Conservation (phyloP, 208 protist genomes). For the Leishmania amazonensis region DNA sequence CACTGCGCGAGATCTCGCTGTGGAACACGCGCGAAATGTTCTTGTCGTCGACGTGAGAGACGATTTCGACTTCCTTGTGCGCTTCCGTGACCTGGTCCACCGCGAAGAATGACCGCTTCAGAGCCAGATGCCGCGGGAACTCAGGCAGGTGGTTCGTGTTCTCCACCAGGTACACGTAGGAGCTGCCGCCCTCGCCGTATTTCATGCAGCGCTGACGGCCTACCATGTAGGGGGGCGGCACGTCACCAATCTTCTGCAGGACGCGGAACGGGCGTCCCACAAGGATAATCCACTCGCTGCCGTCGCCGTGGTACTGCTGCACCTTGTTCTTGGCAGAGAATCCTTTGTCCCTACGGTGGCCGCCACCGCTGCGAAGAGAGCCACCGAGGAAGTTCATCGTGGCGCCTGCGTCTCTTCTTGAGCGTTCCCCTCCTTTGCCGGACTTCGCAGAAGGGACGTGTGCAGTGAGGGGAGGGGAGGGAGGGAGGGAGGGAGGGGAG, state of each 20-base stretch:
- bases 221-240: conserved; percentile 37
- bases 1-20: conserved; percentile 75
- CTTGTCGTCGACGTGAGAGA: conserved; percentile 72
- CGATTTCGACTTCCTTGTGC: conserved; percentile 79
- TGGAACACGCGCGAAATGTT: conserved; percentile 83
- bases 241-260: conserved; percentile 65
- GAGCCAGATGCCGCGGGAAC: conserved; percentile 71
- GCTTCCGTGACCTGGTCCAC: conserved; percentile 75
- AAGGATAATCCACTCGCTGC: conserved; percentile 74
- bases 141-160: conserved; percentile 60
- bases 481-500: neutral
- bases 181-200: conserved; percentile 40
- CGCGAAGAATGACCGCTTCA: conserved; percentile 79
- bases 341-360: conserved; percentile 61
- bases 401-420: neutral
- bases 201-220: conserved; percentile 33
- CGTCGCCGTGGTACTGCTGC: conserved; percentile 81
- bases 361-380: conserved; percentile 9
- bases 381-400: conserved; percentile 37
- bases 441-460: neutral
- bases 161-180: conserved; percentile 77
- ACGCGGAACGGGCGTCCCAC: conserved; percentile 87
- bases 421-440: neutral
- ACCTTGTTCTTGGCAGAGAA: conserved; percentile 84
- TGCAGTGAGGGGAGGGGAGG: neutral